Conservation (phyloP, 2,329 filamentous ascomycete genomes). For the Raffaelea albimanens region DNA sequence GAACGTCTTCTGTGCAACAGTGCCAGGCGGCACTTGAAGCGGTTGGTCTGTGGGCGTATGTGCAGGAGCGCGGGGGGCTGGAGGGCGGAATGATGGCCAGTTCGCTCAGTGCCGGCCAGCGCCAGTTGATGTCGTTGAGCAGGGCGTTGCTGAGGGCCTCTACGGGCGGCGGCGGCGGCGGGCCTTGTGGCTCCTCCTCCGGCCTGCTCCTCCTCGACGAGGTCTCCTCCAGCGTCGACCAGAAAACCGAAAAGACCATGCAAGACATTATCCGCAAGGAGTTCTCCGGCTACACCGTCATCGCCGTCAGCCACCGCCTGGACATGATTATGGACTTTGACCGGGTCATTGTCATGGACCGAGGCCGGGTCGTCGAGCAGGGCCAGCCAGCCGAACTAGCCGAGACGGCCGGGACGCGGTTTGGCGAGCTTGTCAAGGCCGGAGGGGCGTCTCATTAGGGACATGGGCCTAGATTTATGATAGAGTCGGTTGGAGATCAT, state of each 20-base stretch:
- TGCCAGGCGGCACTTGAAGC: conserved; percentile 14
- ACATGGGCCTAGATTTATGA: too few relatives aligned
- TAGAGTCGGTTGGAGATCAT: too few relatives aligned
- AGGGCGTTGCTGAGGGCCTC: conserved; percentile 44
- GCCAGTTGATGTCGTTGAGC: conserved; percentile 53
- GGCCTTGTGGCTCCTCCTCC: not conserved
- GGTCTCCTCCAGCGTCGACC: conserved; percentile 29
- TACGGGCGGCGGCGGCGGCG: conserved; percentile 5
- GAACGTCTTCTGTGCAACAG: conserved; percentile 17
- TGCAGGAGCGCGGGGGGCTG: conserved; percentile 24
- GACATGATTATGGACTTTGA: conserved; percentile 45
- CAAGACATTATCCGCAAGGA: conserved; percentile 28
- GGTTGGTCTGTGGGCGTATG: conserved; percentile 23
- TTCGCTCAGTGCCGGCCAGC: conserved; percentile 34
- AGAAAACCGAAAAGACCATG: conserved; percentile 29
- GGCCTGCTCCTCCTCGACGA: conserved; percentile 30
- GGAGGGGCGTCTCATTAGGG: not conserved
- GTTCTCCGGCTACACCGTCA: conserved; percentile 39
- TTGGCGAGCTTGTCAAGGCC: not conserved
- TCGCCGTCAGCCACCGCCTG: conserved; percentile 35
- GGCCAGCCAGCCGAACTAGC: conserved; percentile 2
- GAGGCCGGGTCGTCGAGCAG: conserved; percentile 16
- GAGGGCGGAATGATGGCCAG: conserved; percentile 27
- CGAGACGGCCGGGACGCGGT: not conserved
- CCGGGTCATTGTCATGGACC: conserved; percentile 38